phyloP scores from a whole-genome alignment of 2,329 filamentous ascomycete species.

The Aspergillus alliaceus region DNA sequence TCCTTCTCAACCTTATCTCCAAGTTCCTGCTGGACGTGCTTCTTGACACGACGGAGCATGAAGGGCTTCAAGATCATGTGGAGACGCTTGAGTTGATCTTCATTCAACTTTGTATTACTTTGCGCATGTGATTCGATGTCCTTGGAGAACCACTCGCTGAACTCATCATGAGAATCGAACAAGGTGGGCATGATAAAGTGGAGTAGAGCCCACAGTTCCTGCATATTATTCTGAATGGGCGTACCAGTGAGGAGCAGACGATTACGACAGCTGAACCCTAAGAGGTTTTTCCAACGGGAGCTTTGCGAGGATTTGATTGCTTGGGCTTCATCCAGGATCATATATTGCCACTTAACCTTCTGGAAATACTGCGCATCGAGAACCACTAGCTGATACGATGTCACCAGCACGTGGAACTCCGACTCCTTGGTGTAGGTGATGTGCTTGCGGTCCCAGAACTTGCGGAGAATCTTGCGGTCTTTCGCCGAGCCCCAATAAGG shows the following conservation, averaged over 20 bases:
- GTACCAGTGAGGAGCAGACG: constrained; percentile 91
- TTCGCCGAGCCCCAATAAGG: constrained; percentile 96
- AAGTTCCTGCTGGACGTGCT: constrained; percentile 97
- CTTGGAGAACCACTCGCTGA: constrained; percentile 56
- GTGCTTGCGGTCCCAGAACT: constrained; percentile 99
- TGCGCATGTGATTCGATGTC: constrained; percentile 94
- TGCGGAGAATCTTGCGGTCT: constrained; percentile 92
- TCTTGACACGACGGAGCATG: constrained; percentile 99
- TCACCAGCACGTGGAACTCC: constrained; percentile 92
- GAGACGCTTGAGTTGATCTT: constrained; percentile 92
- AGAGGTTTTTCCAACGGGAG: constrained; percentile 92
- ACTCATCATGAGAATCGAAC: constrained; percentile 65
- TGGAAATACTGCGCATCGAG: constrained; percentile 97
- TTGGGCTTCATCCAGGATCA: constrained; percentile 98
- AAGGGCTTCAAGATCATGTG: constrained; percentile 99
- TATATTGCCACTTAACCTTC: constrained; percentile 99
- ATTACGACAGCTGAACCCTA: constrained; percentile 94
- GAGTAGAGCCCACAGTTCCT: constrained; percentile 93
- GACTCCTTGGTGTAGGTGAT: constrained; percentile 92
- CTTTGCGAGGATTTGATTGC: constrained; percentile 98
- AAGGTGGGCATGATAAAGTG: constrained; percentile 99
- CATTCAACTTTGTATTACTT: constrained; percentile 98
- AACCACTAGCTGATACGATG: constrained; percentile 95
- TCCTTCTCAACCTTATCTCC: constrained; percentile 98
- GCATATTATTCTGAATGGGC: constrained; percentile 99